A percentile compares a stretch with the other conserved stretches of the same genome.
These are phyloP conservation scores for Pyronema omphalodes DNA, from an alignment of 495 filamentous ascomycete genomes.

Conservation along the genomic window DNA sequence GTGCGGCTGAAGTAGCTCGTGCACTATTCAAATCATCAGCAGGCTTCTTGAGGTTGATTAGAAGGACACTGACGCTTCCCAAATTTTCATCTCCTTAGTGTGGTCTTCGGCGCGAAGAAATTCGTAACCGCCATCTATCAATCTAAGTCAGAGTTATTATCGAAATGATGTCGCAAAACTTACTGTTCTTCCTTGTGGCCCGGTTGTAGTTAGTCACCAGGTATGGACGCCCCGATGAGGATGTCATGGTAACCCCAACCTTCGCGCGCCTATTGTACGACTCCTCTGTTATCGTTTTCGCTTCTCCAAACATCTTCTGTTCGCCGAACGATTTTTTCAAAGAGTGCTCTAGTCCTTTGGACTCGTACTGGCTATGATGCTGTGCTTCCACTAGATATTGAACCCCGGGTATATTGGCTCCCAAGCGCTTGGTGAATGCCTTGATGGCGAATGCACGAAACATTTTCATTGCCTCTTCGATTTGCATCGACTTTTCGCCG, in stretches of 20 bases:
- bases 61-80: constrained; percentile 28
- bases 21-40: constrained; percentile 15
- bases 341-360: constrained; percentile 14
- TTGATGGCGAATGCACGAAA: constrained; percentile 25
- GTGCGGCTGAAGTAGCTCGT: constrained; percentile 30
- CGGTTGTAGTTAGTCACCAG: constrained; percentile 28
- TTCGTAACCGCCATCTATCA: constrained; percentile 10
- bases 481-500: constrained; percentile 25
- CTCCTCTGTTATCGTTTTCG: background rate
- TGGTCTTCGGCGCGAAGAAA: constrained; percentile 25
- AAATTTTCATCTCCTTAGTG: constrained; percentile 26
- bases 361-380: constrained; percentile 25
- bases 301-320: constrained; percentile 24
- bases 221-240: constrained; percentile 15
- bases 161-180: background rate
- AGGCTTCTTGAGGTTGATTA: background rate
- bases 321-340: constrained; percentile 18
- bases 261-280: constrained; percentile 6
- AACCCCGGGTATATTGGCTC: constrained; percentile 19
- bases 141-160: background rate
- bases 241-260: constrained; percentile 26
- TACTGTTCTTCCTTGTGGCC: background rate
- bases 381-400: constrained; percentile 15
- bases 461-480: constrained; percentile 25
- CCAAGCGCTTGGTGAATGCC: constrained; percentile 26